phyloP scores from a whole-genome alignment of 2,329 filamentous ascomycete species.

The Cordyceps javanica region DNA sequence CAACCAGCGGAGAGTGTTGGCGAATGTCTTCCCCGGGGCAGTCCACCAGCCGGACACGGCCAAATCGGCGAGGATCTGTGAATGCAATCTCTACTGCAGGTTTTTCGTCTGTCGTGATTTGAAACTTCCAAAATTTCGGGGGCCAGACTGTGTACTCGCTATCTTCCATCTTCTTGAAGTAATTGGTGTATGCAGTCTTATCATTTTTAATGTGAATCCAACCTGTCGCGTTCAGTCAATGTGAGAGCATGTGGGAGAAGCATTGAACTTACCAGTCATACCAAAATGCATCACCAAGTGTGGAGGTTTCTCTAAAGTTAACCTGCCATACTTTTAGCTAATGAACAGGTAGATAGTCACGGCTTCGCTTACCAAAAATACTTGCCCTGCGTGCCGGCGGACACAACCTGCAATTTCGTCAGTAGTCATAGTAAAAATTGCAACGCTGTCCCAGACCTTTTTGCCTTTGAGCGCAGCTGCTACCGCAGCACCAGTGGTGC shows the following conservation, averaged over 20 bases:
- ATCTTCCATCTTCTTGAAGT: conserved; percentile 66
- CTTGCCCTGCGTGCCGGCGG: conserved; percentile 83
- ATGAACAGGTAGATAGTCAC: neutral
- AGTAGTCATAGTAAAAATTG: neutral
- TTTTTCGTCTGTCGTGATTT: conserved; percentile 56
- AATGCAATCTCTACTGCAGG: conserved; percentile 63
- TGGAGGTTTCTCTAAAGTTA: conserved; percentile 63
- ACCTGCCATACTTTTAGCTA: conserved; percentile 23
- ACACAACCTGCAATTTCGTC: conserved; percentile 37
- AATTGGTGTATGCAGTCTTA: conserved; percentile 70
- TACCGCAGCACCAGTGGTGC: conserved; percentile 71
- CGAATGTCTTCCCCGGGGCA: conserved; percentile 72
- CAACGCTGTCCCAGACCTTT: conserved; percentile 35
- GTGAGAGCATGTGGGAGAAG: neutral
- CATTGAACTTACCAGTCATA: conserved; percentile 46
- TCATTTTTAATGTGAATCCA: conserved; percentile 86
- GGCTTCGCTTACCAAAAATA: conserved; percentile 71
- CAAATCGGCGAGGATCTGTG: conserved; percentile 74
- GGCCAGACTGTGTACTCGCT: conserved; percentile 67
- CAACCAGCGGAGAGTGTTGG: conserved; percentile 68
- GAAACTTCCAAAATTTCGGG: conserved; percentile 84
- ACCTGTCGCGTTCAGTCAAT: conserved; percentile 32
- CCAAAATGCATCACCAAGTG: conserved; percentile 89
- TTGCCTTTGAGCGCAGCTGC: conserved; percentile 68
- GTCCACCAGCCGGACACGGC: conserved; percentile 73